Evolutionary conservation across 257 asterid species (phyloP), one percentile per base, ranked within the genome.

Genomic region (Solanum ahanhuiri): DNA sequence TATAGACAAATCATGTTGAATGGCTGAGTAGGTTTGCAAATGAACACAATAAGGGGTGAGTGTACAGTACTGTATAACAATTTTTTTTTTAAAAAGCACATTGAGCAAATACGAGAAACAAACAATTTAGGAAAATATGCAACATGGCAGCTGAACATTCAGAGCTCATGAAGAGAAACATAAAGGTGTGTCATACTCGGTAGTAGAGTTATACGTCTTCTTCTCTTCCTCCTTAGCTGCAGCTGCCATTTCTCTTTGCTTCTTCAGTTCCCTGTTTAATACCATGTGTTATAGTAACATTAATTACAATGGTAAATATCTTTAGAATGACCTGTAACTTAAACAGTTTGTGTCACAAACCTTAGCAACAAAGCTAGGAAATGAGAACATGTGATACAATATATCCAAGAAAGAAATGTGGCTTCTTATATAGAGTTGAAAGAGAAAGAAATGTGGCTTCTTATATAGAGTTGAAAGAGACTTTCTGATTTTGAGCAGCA

Each of bases 331-430:
- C 58, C 20, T 48, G 58, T 48, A 14, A 48, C 58, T 14, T 48
- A 48, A 48, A 48, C 20, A 48, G 58, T 48, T 48, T 48, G 18
- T 14, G 86, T 81, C 45, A 88, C 94, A 70, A 86, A 96, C 98
- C 98, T 96, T 96, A 54, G 99, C 99, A 51, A 94, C 99, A 90
- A 96, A 96, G 91, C 98, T 96, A 57, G 98, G 97, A 88, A 94
- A 96, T 43, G 93, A 93, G 82, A 94, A 94, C 98, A 93, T 92
- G 90, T 96, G 98, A 90, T 94, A 96, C 83, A 96, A 91, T 87
- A 96, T 95, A 92, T 95, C 99, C 89, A 96, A 73, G 90, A 95
- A 92, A 5, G 99, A 96, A 41, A 35, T 35, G 48, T 41, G 48
- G 48, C 48, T 41, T 41, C 48, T 51, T 51, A 51, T 48, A 14